Percentiles rank a stretch among this genome's conserved stretches.
Conservation (phyloP, 2,329 filamentous ascomycete species). For the Blastomyces silverae region DNA sequence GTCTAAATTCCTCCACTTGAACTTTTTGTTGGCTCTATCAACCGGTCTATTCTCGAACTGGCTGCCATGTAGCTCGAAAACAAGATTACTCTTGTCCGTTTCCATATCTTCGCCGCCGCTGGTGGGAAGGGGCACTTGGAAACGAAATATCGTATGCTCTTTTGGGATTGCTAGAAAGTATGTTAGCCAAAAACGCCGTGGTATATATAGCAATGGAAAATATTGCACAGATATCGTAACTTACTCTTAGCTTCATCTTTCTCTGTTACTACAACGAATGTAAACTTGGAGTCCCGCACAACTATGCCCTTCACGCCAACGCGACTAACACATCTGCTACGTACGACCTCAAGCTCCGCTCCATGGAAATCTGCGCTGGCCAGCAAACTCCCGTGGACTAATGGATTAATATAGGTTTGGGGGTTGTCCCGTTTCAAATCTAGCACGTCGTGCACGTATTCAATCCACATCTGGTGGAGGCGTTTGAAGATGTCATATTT, state of each 20-base stretch:
- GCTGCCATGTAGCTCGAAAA: conserved; percentile 80
- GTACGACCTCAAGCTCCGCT: conserved; percentile 70
- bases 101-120: conserved; percentile 22
- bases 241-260: conserved; percentile 62
- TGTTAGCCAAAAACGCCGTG: conserved; percentile 11
- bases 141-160: conserved; percentile 76
- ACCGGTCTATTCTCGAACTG: conserved; percentile 77
- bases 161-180: conserved; percentile 62
- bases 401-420: conserved; percentile 49
- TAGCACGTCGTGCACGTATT: conserved; percentile 77
- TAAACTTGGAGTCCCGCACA: conserved; percentile 77
- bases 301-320: conserved; percentile 84
- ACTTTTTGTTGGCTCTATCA: conserved; percentile 84
- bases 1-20: conserved; percentile 73
- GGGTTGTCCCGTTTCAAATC: conserved; percentile 41
- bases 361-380: conserved; percentile 87
- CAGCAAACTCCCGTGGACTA: conserved; percentile 52
- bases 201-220: not conserved
- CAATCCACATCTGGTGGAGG: conserved; percentile 71
- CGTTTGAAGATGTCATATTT: conserved; percentile 72
- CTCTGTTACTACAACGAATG: conserved; percentile 74
- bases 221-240: conserved; percentile 22
- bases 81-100: conserved; percentile 44
- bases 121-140: conserved; percentile 55
- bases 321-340: conserved; percentile 70